A percentile compares a stretch with the other conserved stretches of the same genome.
Evolutionary conservation across 108 stramenopile species (phyloP).

Genomic region (Fistulifera pelliculosa): DNA sequence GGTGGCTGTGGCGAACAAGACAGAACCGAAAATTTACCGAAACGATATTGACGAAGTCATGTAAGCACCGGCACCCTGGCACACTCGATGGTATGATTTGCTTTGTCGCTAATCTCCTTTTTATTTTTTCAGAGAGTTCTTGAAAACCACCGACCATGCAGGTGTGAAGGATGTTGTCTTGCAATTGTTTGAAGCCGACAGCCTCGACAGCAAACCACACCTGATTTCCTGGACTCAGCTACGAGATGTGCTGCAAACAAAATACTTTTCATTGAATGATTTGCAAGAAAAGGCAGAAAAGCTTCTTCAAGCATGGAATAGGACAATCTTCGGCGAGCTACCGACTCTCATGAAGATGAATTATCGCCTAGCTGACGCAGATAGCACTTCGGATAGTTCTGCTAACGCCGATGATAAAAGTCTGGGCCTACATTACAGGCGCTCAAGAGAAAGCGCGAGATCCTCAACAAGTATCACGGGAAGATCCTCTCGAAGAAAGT

Average conservation of each 20-base stretch:
- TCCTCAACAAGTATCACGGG: neutral
- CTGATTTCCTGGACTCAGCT: no score
- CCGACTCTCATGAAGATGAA: neutral
- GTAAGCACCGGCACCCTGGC: slow-evolving; percentile 1
- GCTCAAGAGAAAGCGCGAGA: neutral
- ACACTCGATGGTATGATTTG: neutral
- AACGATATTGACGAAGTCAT: neutral
- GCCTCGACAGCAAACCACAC: no score
- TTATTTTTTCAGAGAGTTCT: no score
- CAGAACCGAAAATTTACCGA: neutral
- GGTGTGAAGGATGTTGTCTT: no score
- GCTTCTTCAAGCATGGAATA: slow-evolving; percentile 1
- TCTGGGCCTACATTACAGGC: neutral
- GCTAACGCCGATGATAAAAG: neutral
- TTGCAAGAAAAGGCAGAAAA: no score
- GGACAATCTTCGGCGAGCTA: neutral
- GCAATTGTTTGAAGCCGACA: no score
- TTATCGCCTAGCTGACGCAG: neutral
- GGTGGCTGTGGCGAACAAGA: neutral
- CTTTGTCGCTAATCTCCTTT: no score
- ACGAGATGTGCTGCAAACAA: no score
- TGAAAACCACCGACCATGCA: no score
- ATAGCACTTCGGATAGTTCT: neutral
- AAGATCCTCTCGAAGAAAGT: neutral
- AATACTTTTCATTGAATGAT: no score